Base-by-base conservation (phyloP, 305 asterid species). In the Caryopteris hybrid region DNA sequence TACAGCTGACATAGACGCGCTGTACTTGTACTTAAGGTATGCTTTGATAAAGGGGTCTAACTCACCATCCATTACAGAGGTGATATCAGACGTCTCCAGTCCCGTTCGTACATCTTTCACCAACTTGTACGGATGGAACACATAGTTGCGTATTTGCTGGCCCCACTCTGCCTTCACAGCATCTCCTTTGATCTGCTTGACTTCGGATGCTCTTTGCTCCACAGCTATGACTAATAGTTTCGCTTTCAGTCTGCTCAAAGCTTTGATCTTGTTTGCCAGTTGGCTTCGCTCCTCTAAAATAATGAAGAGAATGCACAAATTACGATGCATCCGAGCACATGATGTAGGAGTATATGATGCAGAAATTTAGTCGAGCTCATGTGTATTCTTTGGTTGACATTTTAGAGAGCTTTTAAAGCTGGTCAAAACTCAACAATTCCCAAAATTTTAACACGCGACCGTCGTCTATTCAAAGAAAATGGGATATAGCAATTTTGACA, bases 111-210 rank as follows among this genome's bases (percentile, higher is more conserved):
- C 92, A 74, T 91, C 97, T 80, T 94, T 94, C 77, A 91, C 99
- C 20, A 94, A 57, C 79, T 91, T 91, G 89, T 94, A 94, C 1
- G 97, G 97, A 78, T 94, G 96, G 72, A 94, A 94, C 4, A 94
- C 96, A n/a, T 94, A 94, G 83, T 94, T 91, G 4, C 99, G 81
- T 77, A 94, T 94, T 45, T 94, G 97, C 79, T 94, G 99, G 17
- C 99, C 99, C 98, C 99, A 94, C 74, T 91, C 99, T 0, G 98
- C 97, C 88, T 94, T 94, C 74, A 91, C 98, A 1, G 64, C 61
- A 58, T 91, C 98, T 27, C 98, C 99, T 71, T 90, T 89, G n/a
- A 91, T 94, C 72, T 86, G 96, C 84, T 88, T 94, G 88, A 94
- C 87, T 87, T 94, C 99, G 12, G 95, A 74, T 31, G 98, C 97